Conservation (phyloP, 2,329 filamentous ascomycete genomes). For the Trichophyton mentagrophytes region DNA sequence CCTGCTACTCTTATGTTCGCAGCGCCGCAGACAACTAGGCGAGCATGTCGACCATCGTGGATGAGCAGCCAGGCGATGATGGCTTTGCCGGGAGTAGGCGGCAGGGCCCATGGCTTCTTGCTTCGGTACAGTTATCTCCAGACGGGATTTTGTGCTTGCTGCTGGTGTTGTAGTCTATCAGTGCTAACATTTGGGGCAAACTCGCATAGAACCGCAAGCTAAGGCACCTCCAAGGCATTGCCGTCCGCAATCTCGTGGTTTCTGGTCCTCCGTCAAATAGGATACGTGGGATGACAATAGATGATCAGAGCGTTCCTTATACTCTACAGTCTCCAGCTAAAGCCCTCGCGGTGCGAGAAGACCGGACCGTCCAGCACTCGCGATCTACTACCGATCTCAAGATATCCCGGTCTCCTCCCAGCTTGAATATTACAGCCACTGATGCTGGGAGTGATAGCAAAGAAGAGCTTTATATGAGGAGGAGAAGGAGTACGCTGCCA, state of each 20-base stretch:
- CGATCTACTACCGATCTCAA: conserved; percentile 46
- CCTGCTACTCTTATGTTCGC: neutral
- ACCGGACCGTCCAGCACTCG: conserved; percentile 41
- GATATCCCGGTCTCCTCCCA: conserved; percentile 13
- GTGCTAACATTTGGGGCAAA: neutral
- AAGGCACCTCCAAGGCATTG: conserved; percentile 75
- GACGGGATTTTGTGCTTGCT: neutral
- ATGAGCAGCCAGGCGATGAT: conserved; percentile 10
- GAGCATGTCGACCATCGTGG: conserved; percentile 5
- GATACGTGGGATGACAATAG: conserved; percentile 49
- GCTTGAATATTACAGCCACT: neutral
- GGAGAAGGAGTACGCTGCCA: conserved; percentile 48
- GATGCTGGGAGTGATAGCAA: conserved; percentile 9
- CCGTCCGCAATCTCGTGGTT: conserved; percentile 72
- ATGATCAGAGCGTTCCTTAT: conserved; percentile 62
- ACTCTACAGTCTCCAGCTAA: conserved; percentile 55
- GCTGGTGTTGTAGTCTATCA: neutral
- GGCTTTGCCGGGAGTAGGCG: conserved; percentile 25
- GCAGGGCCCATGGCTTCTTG: conserved; percentile 40
- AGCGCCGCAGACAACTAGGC: conserved; percentile 2
- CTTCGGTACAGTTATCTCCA: conserved; percentile 29
- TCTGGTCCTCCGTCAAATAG: conserved; percentile 36
- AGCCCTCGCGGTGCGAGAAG: conserved; percentile 42
- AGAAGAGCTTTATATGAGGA: conserved; percentile 16
- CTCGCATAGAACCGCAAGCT: conserved; percentile 64